These are phyloP conservation scores for Bauhinia variegata DNA, from an alignment of 306 rosid genomes.

Conservation along the genomic window DNA sequence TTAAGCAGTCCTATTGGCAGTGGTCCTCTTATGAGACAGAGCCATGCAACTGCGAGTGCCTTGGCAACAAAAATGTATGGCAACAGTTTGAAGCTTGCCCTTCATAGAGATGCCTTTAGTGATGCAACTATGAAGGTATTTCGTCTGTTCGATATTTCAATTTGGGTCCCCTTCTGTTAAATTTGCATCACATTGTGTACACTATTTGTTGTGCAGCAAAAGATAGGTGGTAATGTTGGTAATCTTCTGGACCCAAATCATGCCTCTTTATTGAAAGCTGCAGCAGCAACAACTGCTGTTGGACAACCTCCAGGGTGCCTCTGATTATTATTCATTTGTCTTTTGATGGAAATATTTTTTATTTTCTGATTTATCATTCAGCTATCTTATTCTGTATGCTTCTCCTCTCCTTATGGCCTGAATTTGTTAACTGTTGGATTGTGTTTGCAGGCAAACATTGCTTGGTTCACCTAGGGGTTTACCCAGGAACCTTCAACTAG, in stretches of 20 bases:
- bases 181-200: conserved; percentile 23
- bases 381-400: conserved; percentile 11
- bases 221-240: conserved; percentile 41
- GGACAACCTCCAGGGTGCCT: conserved; percentile 70
- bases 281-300: conserved; percentile 38
- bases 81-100: conserved; percentile 55
- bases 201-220: conserved; percentile 55
- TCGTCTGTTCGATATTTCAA: conserved; percentile 28
- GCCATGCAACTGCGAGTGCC: conserved; percentile 47
- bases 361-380: conserved; percentile 24
- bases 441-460: conserved; percentile 58
- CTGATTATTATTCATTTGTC: conserved; percentile 22
- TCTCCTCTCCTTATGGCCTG: conserved; percentile 16
- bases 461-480: conserved; percentile 47
- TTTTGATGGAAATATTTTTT: conserved; percentile 7
- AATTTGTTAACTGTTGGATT: conserved; percentile 33
- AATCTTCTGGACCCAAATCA: conserved; percentile 52
- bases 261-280: conserved; percentile 47
- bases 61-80: conserved; percentile 50
- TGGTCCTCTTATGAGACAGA: conserved; percentile 55
- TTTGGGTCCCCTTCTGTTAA: conserved; percentile 3
- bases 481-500: conserved; percentile 47
- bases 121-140: conserved; percentile 58
- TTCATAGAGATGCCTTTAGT: conserved; percentile 53
- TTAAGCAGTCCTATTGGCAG: conserved; percentile 41